Evolutionary conservation across 1,284 basidiomycete species (phyloP).

Genomic region (Agaricales sp.): DNA sequence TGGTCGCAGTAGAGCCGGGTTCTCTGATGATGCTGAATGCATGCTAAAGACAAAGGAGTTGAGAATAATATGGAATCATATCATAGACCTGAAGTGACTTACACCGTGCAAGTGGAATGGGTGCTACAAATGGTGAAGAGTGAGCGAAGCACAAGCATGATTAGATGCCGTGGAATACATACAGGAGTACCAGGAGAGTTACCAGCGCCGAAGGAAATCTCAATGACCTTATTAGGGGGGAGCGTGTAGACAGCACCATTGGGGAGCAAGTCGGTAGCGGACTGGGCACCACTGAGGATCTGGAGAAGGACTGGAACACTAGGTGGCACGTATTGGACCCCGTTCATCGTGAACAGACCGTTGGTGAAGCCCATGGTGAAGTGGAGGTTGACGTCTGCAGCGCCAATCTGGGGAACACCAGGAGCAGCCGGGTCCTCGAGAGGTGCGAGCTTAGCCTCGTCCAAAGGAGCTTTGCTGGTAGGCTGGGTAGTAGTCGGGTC

Average conservation of each 20-base stretch:
- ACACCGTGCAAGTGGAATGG: background rate
- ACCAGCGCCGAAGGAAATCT: conserved; percentile 13
- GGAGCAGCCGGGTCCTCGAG: background rate
- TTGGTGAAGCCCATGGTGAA: background rate
- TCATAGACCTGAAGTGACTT: background rate
- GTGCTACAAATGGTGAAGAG: background rate
- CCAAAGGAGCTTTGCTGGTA: conserved; percentile 7
- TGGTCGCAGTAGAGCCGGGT: background rate
- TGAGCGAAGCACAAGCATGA: no score
- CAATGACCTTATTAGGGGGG: background rate
- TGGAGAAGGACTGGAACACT: background rate
- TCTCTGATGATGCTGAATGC: background rate
- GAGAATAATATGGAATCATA: background rate
- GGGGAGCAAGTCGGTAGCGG: background rate
- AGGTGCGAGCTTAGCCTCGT: background rate
- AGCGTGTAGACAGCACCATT: background rate
- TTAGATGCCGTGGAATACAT: no score
- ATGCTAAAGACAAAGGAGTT: background rate
- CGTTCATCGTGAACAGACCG: conserved; percentile 16
- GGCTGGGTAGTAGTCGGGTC: conserved; percentile 23
- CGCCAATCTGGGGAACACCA: background rate
- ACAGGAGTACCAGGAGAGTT: conserved; percentile 19
- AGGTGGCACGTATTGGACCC: conserved; percentile 19
- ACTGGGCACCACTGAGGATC: background rate
- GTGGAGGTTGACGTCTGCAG: conserved; percentile 1